Conservation (phyloP, 2,329 filamentous ascomycete species). For the Hypoxylon sp. region DNA sequence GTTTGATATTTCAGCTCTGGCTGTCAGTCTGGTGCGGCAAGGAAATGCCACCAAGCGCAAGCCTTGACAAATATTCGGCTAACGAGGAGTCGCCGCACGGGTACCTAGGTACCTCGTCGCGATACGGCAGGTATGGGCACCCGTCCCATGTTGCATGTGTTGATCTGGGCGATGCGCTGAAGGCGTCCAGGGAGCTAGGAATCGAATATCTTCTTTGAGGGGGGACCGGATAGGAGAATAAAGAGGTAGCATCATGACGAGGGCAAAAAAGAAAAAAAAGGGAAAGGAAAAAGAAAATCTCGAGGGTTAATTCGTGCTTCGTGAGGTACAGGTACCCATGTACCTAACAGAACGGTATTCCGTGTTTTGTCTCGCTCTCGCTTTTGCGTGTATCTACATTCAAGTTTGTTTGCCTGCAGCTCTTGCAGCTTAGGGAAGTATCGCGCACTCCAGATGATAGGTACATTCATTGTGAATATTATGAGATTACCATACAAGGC, state of each 20-base stretch:
- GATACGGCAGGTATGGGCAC: too few species aligned
- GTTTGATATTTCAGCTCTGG: conserved; percentile 30
- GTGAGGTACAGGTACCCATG: too few species aligned
- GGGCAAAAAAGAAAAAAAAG: conserved; percentile 17
- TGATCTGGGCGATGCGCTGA: conserved; percentile 1
- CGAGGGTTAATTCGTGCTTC: conserved; percentile 6
- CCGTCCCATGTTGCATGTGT: too few species aligned
- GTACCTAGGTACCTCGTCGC: conserved; percentile 10
- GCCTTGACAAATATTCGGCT: conserved; percentile 14
- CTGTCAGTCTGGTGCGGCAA: conserved; percentile 17
- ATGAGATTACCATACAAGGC: too few species aligned
- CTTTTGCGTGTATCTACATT: too few species aligned
- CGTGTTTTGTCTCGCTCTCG: conserved; percentile 18
- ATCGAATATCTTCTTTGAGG: not conserved
- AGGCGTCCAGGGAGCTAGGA: not conserved
- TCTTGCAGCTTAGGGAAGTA: not conserved
- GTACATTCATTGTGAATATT: too few species aligned
- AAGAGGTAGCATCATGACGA: conserved; percentile 14
- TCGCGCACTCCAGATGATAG: too few species aligned
- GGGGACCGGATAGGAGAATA: not conserved
- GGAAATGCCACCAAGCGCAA: conserved; percentile 25
- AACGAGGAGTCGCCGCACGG: conserved; percentile 8
- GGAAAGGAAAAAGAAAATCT: not conserved
- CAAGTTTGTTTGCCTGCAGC: not conserved
- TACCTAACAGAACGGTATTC: conserved; percentile 20